These are phyloP conservation scores for Solanum habrochaites DNA, from an alignment of 257 asterid species.

Conservation along the genomic window DNA sequence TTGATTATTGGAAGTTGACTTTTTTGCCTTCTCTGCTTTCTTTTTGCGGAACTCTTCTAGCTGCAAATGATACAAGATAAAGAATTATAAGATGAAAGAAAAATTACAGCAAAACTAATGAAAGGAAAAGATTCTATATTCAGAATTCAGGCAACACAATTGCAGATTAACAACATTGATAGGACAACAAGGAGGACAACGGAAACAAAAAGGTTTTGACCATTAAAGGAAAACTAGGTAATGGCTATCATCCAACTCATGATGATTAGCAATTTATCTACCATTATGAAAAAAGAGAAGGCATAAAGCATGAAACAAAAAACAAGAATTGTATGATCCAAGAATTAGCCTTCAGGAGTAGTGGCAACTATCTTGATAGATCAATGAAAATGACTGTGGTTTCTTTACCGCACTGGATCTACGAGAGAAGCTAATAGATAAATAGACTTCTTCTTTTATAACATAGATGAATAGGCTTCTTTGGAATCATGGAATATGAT, in stretches of 20 bases:
- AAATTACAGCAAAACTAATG: background rate
- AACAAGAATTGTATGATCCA: background rate
- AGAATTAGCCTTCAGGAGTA: background rate
- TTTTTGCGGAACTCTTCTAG: slow-evolving; percentile 83
- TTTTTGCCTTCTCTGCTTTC: slow-evolving; percentile 69
- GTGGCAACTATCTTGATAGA: background rate
- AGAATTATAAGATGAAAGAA: background rate
- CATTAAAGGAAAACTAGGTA: background rate
- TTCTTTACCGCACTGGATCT: background rate
- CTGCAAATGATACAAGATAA: slow-evolving; percentile 17
- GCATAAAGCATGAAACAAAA: background rate
- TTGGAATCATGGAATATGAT: background rate
- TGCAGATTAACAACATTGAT: background rate
- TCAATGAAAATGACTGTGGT: background rate
- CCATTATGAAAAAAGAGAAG: background rate
- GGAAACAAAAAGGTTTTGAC: background rate
- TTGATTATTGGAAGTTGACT: slow-evolving; percentile 27
- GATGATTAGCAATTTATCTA: background rate
- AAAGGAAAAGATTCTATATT: background rate
- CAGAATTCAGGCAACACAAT: background rate
- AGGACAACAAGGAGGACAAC: background rate
- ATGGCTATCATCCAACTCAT: background rate
- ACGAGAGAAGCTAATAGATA: background rate
- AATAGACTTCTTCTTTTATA: background rate
- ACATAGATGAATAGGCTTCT: background rate